Base-by-base conservation (phyloP, 1,284 basidiomycete species). In the Vanrija sp. region DNA sequence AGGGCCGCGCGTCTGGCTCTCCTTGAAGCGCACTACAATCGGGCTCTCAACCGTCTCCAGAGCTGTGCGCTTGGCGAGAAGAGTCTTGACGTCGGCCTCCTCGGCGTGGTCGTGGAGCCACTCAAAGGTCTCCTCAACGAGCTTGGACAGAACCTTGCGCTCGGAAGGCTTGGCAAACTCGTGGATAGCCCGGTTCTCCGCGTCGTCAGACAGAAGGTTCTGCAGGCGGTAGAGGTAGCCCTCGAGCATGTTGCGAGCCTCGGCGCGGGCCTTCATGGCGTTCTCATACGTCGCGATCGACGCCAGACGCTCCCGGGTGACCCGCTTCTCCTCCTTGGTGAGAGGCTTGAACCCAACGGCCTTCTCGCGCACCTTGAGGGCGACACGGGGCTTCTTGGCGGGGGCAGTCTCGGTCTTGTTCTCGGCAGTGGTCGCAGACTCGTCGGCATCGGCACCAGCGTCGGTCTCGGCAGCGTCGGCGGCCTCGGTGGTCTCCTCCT, bases 21-120 rank as follows among this genome's bases (percentile, higher is more conserved):
- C 93, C 70, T 84, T 83, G 77, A 94, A 89, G 12, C 96, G 87
- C 68, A 86, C 83, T 44, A 89, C 82, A 55, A 97, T 85, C 2
- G 91, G 90, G 45, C 81, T 80, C 72, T 97, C 92, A 57, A 94
- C 77, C 43, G 80, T 78, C 89, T 96, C 91, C 19, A 98, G 77
- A 15, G 82, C 84, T 40, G 82, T 81, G 49, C 88, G 83, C 73
- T 90, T 89, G 60, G 85, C 82, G 61, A 85, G 78, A 56, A 95
- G 81, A 48, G 86, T 83, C 19, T 80, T 81, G 12, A 86, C 89
- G 51, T 87, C 84, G 1, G 95, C 94, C 14, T 81, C 75, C 66
- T 97, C 94, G n/a, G 86, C 91, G 52, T 87, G 81, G 39, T 93
- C 90, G 66, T 85, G 82, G 61, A 98, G 79, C 95, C 94, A 98